Conservation (phyloP, 768 basidiomycete species). For the Pisolithus orientalis region DNA sequence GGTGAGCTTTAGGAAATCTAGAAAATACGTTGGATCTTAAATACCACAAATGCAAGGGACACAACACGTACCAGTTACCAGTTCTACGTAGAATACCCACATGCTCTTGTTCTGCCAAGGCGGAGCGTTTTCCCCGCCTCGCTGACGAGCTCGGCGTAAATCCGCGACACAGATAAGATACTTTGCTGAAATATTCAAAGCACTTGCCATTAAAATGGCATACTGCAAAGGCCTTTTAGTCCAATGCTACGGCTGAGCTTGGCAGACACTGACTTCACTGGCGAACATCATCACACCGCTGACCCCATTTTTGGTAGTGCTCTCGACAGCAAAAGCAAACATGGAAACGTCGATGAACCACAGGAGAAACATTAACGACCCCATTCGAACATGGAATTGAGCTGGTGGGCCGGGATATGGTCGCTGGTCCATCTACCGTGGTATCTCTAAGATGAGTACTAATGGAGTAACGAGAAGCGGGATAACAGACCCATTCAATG, state of each 20-base stretch:
- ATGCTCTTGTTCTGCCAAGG: slow-evolving; percentile 99
- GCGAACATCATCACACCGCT: slow-evolving; percentile 94
- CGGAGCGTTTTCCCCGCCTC: slow-evolving; percentile 81
- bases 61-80: slow-evolving; percentile 66
- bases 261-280: slow-evolving; percentile 61
- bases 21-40: slow-evolving; percentile 6
- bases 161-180: slow-evolving; percentile 81
- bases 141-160: slow-evolving; percentile 64
- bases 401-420: slow-evolving; percentile 79
- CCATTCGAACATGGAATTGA: slow-evolving; percentile 83
- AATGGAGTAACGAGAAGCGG: background rate
- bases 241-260: slow-evolving; percentile 1
- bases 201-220: slow-evolving; percentile 79
- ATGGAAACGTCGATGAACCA: slow-evolving; percentile 71
- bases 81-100: slow-evolving; percentile 92
- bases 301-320: slow-evolving; percentile 70
- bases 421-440: slow-evolving; percentile 92
- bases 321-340: slow-evolving; percentile 76
- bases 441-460: slow-evolving; percentile 4
- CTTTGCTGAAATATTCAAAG: slow-evolving; percentile 72
- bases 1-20: slow-evolving; percentile 89
- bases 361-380: slow-evolving; percentile 64
- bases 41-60: background rate
- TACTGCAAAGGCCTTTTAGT: slow-evolving; percentile 48
- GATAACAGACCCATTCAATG: slow-evolving; percentile 83